Evolutionary conservation across 257 asterid genomes (phyloP).

Genomic region (Echites panduratus): DNA sequence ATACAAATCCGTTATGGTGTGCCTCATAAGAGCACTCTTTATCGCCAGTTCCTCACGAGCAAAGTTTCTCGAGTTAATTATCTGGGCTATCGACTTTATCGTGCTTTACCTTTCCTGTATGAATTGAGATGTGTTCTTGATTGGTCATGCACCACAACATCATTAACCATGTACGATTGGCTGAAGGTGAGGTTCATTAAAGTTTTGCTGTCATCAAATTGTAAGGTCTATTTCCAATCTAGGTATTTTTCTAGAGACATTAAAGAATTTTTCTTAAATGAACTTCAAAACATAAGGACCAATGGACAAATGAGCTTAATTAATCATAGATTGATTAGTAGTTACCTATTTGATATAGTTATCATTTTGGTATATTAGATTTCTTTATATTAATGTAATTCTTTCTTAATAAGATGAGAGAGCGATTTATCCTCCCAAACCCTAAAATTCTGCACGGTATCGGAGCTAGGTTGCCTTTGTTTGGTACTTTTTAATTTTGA

Average conservation of each 20-base stretch:
- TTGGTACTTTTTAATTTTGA: no score
- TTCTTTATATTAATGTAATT: no score
- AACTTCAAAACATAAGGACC: neutral
- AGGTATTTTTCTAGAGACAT: neutral
- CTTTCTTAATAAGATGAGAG: no score
- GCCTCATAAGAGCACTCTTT: constrained; percentile 89
- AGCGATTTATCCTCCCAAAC: no score
- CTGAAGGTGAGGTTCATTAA: constrained; percentile 64
- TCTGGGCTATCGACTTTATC: constrained; percentile 88
- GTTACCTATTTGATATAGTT: no score
- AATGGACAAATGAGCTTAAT: neutral
- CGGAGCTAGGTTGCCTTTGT: no score
- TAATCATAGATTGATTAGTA: no score
- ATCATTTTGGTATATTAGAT: no score
- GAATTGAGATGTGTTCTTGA: constrained; percentile 97
- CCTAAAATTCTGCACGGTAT: no score
- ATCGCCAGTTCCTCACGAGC: constrained; percentile 97
- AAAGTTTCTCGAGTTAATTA: constrained; percentile 77
- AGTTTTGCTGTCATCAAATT: constrained; percentile 1
- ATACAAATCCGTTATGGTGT: constrained; percentile 89
- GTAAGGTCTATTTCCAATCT: neutral
- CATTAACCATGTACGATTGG: constrained; percentile 99
- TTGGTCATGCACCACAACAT: constrained; percentile 95
- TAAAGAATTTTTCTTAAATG: neutral
- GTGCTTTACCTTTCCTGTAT: constrained; percentile 91